Evolutionary conservation across 208 protist species (phyloP), one percentile per base, ranked within the genome.

Genomic region (Vickermania ingenoplastis): DNA sequence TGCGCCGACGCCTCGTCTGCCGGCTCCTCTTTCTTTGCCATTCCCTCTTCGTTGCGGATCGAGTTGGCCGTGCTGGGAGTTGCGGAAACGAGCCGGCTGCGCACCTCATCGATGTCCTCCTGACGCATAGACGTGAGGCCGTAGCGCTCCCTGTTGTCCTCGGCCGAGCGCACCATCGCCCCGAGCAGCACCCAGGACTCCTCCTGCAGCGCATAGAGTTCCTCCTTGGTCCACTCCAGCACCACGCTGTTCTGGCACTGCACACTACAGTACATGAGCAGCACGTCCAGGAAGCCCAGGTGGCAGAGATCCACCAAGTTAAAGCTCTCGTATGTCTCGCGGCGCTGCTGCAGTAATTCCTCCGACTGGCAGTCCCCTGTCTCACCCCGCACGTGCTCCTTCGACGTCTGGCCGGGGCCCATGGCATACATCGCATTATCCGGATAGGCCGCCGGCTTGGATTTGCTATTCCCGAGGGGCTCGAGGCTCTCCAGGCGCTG

Each of bases 201-300:
- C 28, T 65, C 57, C 61, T 92, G 79, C 25, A 92, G 68, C 45
- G 68, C 54, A 48, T 86, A 45, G 30, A 87, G 65, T 36, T 89
- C 86, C 61, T 88, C 86, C 4, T 73, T 66, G 41, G 80, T 86
- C 77, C 79, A 89, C 1, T 73, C 63, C 41, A 86, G 60, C 13
- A 89, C 82, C 25, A 71, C 62, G 2, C 74, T 31, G 55, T 77
- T 53, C 13, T 59, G 64, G 50, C 81, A 87, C 31, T 57, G 41
- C n/a, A 72, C 63, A 61, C 89, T 79, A 25, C 83, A 69, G 63
- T 92, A 89, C 41, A 81, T 26, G 1, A 92, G 64, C 55, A 92
- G 45, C 3, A 82, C 80, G 60, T 89, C 74, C 3, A 89, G 50
- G 45, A 83, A 85, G 30, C 86, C 86, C 13, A 80, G 52, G 11